Percentiles rank a stretch among this genome's conserved stretches.
phyloP scores from a whole-genome alignment of 805 yeast genomes.

The Groenewaldozyma salmanticensis region DNA sequence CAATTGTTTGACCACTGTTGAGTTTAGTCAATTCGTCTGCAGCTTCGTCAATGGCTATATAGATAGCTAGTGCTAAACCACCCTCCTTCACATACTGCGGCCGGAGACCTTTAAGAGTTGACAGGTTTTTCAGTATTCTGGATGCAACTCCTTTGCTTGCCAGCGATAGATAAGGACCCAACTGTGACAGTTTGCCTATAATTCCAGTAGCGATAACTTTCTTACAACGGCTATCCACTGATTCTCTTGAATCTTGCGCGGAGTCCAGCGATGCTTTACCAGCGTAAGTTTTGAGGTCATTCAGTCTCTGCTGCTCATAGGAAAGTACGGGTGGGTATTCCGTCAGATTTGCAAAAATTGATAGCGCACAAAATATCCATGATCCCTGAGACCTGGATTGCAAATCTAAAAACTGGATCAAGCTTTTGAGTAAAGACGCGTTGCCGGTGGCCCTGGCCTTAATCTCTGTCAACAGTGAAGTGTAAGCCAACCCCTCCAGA shows the following conservation, averaged over 20 bases:
- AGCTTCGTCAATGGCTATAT: slow-evolving; percentile 17
- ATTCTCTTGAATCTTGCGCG: background rate
- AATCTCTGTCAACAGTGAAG: slow-evolving; percentile 25
- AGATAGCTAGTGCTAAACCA: slow-evolving; percentile 25
- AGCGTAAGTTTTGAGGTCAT: slow-evolving; percentile 22
- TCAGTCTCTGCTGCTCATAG: slow-evolving; percentile 21
- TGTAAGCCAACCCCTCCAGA: slow-evolving; percentile 30
- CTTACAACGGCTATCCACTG: slow-evolving; percentile 18
- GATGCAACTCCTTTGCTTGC: slow-evolving; percentile 21
- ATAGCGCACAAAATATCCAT: slow-evolving; percentile 25
- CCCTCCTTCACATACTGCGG: slow-evolving; percentile 26
- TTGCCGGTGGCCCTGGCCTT: slow-evolving; percentile 18
- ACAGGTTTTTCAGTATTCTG: slow-evolving; percentile 22
- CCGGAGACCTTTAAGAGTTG: slow-evolving; percentile 21
- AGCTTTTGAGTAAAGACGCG: slow-evolving; percentile 13
- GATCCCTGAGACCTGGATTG: slow-evolving; percentile 15
- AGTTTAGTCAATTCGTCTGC: slow-evolving; percentile 12
- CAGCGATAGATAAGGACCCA: slow-evolving; percentile 16
- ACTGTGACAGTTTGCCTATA: slow-evolving; percentile 16
- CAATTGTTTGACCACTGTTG: slow-evolving; percentile 23
- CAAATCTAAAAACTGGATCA: slow-evolving; percentile 4
- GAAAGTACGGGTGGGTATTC: slow-evolving; percentile 25
- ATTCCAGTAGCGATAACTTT: slow-evolving; percentile 21
- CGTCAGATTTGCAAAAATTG: slow-evolving; percentile 24
- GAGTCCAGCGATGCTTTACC: slow-evolving; percentile 19